phyloP scores from a whole-genome alignment of 2,329 filamentous ascomycete species.

The Aspergillus fumigatiaffinis region DNA sequence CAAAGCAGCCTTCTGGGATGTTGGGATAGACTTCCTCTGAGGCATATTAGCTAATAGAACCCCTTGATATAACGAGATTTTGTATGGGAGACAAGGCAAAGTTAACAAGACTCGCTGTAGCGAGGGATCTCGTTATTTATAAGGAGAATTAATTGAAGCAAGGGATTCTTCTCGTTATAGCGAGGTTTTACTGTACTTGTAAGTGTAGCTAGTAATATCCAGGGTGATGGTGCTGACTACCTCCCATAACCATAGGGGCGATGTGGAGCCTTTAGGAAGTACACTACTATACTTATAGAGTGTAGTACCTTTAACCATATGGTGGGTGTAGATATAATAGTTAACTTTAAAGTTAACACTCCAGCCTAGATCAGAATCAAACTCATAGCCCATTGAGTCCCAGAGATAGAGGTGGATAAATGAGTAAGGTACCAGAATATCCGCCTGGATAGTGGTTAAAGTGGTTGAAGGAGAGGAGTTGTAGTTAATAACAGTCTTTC shows the following conservation, averaged over 20 bases:
- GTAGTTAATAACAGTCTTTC: conserved; percentile 10
- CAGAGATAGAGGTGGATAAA: conserved; percentile 16
- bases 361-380: conserved; percentile 10
- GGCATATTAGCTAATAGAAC: too few relatives aligned
- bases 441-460: conserved; percentile 9
- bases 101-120: too few relatives aligned
- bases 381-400: conserved; percentile 10
- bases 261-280: conserved; percentile 10
- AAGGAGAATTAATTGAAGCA: too few relatives aligned
- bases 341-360: conserved; percentile 6
- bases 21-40: too few relatives aligned
- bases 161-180: too few relatives aligned
- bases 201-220: conserved; percentile 10
- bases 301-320: conserved; percentile 13
- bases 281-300: conserved; percentile 10
- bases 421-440: conserved; percentile 14
- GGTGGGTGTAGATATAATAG: conserved; percentile 8
- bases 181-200: too few relatives aligned
- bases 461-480: conserved; percentile 2
- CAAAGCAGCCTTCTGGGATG: too few relatives aligned
- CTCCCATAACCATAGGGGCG: conserved; percentile 10
- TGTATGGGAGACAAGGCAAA: too few relatives aligned
- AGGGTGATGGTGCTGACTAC: conserved; percentile 4
- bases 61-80: too few relatives aligned
- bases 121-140: too few relatives aligned